Conservation (phyloP, 75 land plant species). For the Pinus tabuliformis region DNA sequence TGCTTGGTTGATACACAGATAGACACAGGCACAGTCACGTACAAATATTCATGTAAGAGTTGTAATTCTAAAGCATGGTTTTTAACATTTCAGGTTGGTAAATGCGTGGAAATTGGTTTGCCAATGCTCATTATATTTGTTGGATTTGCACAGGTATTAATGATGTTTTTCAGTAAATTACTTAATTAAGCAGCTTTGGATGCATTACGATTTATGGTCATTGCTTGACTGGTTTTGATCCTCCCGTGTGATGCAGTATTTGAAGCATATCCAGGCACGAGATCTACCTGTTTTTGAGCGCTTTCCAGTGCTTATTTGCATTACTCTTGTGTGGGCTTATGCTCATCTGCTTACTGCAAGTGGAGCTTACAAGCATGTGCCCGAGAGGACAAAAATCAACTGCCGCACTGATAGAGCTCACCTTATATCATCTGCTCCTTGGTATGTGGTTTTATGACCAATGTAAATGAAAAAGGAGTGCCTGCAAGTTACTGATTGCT, state of each 20-base stretch:
- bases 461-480: not conserved
- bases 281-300: constrained; percentile 79
- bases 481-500: not conserved
- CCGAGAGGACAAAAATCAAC: constrained; percentile 45
- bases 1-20: not conserved
- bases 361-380: constrained; percentile 67
- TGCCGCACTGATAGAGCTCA: constrained; percentile 87
- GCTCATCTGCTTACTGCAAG: constrained; percentile 69
- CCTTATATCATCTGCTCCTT: constrained; percentile 78
- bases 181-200: not conserved
- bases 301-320: constrained; percentile 64
- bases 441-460: constrained; percentile 29
- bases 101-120: constrained; percentile 90
- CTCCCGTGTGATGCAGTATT: constrained; percentile 40
- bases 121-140: constrained; percentile 71
- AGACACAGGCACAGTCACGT: not conserved
- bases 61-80: not conserved
- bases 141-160: constrained; percentile 56
- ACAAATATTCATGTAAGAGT: not conserved
- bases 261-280: constrained; percentile 48
- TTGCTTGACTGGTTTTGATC: not conserved
- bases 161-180: not conserved
- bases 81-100: constrained; percentile 52
- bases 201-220: not conserved
- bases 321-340: constrained; percentile 69